Conservation (phyloP, 1,284 basidiomycete genomes). For the Ganoderma boninense region DNA sequence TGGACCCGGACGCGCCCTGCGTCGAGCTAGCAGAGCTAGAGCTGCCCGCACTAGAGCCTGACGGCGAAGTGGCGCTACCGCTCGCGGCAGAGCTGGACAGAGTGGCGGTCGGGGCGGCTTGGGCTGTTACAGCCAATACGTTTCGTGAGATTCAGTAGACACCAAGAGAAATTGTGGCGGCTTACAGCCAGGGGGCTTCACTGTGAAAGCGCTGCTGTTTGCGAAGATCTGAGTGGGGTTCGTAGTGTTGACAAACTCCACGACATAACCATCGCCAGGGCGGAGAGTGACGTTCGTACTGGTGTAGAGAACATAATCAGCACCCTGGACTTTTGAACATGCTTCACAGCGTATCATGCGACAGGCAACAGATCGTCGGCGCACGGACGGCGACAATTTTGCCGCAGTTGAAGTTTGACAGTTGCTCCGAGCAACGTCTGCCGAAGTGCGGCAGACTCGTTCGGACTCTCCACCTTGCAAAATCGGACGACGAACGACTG, state of each 20-base stretch:
- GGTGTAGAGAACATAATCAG: neutral
- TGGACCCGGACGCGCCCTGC: constrained; percentile 13
- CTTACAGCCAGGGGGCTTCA: constrained; percentile 48
- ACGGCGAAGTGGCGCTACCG: constrained; percentile 21
- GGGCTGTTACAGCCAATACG: constrained; percentile 4
- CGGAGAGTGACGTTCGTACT: constrained; percentile 49
- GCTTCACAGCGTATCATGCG: neutral
- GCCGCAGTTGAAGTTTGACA: neutral
- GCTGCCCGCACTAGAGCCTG: constrained; percentile 9
- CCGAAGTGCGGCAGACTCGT: neutral
- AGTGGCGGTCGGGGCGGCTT: constrained; percentile 22
- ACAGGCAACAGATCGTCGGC: neutral
- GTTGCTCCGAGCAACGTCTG: neutral
- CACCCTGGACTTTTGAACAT: neutral
- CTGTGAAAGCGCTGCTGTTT: constrained; percentile 49
- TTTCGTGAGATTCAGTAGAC: neutral
- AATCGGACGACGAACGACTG: neutral
- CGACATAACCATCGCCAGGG: constrained; percentile 47
- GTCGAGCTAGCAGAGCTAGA: constrained; percentile 22
- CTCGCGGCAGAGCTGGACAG: constrained; percentile 19
- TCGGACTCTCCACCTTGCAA: neutral
- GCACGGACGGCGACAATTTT: neutral
- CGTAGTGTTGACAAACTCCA: constrained; percentile 53
- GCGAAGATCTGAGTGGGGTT: constrained; percentile 53
- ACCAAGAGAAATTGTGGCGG: constrained; percentile 4